Conservation (phyloP, 805 yeast species). For the Wickerhamiella occidentalis region DNA sequence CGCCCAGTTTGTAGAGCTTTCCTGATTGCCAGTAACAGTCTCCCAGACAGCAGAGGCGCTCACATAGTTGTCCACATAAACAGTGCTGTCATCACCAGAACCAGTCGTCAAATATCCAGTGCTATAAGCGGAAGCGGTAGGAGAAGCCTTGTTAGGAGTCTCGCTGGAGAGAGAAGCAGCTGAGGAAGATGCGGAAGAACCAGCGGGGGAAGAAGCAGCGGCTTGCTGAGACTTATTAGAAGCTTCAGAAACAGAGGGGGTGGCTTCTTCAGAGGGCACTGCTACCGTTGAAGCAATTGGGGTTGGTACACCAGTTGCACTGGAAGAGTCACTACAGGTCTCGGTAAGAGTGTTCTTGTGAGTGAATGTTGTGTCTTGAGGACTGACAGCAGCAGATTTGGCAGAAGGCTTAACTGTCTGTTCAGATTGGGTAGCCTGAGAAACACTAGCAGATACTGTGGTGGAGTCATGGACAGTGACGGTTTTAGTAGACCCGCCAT, state of each 20-base stretch:
- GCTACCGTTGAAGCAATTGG: not conserved
- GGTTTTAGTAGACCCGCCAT: slow-evolving; percentile 1
- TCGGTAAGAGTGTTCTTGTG: not conserved
- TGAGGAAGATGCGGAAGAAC: too few relatives aligned
- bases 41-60: slow-evolving; percentile 4
- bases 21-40: not conserved
- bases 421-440: not conserved
- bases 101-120: not conserved
- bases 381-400: not conserved
- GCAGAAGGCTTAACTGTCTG: not conserved
- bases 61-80: not conserved
- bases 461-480: not conserved
- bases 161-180: too few relatives aligned
- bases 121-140: not conserved
- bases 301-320: not conserved
- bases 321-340: not conserved
- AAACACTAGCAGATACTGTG: not conserved
- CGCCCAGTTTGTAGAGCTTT: slow-evolving; percentile 6
- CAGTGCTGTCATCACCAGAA: not conserved
- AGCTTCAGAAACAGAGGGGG: too few relatives aligned
- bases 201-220: too few relatives aligned
- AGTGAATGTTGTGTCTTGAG: not conserved
- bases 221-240: too few relatives aligned
- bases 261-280: not conserved
- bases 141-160: not conserved